A percentile compares a stretch with the other conserved stretches of the same genome.
Conservation (phyloP, 768 basidiomycete species). For the Termitomyces sp. region DNA sequence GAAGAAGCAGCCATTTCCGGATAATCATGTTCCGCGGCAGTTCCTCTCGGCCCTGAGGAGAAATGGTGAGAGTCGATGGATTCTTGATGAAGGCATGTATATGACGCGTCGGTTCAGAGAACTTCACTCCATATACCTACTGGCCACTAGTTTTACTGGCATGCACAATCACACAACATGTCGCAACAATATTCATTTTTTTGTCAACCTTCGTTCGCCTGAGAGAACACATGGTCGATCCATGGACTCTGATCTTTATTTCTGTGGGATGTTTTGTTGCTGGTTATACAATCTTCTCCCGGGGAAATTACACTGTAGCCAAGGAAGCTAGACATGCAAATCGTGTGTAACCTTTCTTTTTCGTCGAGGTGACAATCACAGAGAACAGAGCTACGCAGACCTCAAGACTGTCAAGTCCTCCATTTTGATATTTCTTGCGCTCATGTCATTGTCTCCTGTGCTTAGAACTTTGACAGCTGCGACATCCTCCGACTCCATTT, state of each 20-base stretch:
- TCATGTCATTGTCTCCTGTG: slow-evolving; percentile 89
- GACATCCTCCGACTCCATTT: slow-evolving; percentile 95
- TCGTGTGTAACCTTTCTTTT: slow-evolving; percentile 9
- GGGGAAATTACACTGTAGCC: slow-evolving; percentile 30
- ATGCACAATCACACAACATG: slow-evolving; percentile 78
- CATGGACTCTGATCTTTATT: slow-evolving; percentile 61
- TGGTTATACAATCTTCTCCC: slow-evolving; percentile 62
- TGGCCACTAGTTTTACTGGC: slow-evolving; percentile 64
- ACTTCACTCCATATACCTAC: slow-evolving; percentile 76
- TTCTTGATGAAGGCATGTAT: slow-evolving; percentile 6
- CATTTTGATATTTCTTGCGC: slow-evolving; percentile 79
- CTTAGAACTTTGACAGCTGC: slow-evolving; percentile 89
- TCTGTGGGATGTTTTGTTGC: slow-evolving; percentile 53
- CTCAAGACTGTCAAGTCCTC: slow-evolving; percentile 74
- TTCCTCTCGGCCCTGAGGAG: slow-evolving; percentile 76
- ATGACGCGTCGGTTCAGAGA: slow-evolving; percentile 42
- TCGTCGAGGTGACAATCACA: not conserved
- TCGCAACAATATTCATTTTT: slow-evolving; percentile 77
- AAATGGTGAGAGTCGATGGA: slow-evolving; percentile 58
- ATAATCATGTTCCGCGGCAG: slow-evolving; percentile 78
- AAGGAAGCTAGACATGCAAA: slow-evolving; percentile 11
- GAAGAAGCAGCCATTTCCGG: slow-evolving; percentile 69
- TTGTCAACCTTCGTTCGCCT: slow-evolving; percentile 73
- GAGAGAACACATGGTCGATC: slow-evolving; percentile 57
- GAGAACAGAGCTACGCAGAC: slow-evolving; percentile 38